These are phyloP conservation scores for Sporothrix globosa DNA, from an alignment of 2,329 filamentous ascomycete genomes.

Conservation along the genomic window DNA sequence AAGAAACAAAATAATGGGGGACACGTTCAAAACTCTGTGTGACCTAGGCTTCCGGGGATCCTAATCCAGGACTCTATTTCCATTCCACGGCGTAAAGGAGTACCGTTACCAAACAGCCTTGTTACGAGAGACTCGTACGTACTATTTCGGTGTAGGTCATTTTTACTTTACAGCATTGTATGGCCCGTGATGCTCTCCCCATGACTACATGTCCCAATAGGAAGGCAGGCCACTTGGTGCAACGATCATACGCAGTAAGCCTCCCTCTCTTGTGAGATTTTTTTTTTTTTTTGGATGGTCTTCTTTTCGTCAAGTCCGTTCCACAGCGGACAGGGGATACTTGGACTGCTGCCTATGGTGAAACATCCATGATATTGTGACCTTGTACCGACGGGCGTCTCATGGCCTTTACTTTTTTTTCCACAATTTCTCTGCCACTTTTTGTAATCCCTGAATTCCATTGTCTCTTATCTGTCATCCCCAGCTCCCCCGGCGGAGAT, in stretches of 20 bases:
- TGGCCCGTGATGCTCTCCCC: neutral
- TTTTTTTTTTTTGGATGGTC: neutral
- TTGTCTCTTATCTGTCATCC: neutral
- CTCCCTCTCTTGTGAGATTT: neutral
- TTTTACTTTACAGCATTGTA: neutral
- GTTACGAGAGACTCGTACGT: constrained; percentile 12
- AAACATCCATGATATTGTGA: constrained; percentile 15
- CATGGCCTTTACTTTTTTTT: neutral
- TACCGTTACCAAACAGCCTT: neutral
- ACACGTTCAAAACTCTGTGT: neutral
- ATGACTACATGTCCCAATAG: neutral
- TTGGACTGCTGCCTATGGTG: constrained; percentile 1
- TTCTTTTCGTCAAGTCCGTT: neutral
- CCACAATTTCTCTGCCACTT: no score
- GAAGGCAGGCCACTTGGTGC: neutral
- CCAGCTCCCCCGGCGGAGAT: neutral
- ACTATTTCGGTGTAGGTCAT: neutral
- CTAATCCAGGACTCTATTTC: no score
- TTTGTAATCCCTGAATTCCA: neutral
- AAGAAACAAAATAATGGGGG: neutral
- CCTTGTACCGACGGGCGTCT: neutral
- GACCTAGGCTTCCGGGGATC: neutral
- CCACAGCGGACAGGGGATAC: neutral
- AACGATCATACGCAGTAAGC: neutral
- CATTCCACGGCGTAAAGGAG: neutral